Evolutionary conservation across 768 basidiomycete genomes (phyloP).

Genomic region (Trametes cingulata): DNA sequence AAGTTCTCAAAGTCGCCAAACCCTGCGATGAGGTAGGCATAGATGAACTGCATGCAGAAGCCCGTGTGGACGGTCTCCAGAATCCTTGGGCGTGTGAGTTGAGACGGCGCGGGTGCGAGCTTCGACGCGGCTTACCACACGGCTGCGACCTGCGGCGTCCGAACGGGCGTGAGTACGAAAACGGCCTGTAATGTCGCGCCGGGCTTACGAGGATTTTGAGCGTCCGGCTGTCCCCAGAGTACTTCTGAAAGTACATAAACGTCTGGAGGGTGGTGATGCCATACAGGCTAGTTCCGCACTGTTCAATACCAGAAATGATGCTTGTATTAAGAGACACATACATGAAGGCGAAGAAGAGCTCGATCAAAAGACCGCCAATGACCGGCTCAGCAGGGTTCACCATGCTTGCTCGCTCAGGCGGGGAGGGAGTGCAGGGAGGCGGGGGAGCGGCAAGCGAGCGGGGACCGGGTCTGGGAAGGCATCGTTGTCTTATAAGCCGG

Average conservation of each 20-base stretch:
- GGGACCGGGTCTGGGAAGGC: neutral
- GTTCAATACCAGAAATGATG: neutral
- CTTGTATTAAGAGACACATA: neutral
- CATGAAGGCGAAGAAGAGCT: slow-evolving; percentile 20
- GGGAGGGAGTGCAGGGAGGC: neutral
- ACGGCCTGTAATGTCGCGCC: too few species aligned
- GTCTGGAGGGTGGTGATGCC: slow-evolving; percentile 21
- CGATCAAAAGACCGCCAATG: slow-evolving; percentile 18
- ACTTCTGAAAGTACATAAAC: slow-evolving; percentile 17
- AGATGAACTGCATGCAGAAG: slow-evolving; percentile 19
- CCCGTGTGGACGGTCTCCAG: slow-evolving; percentile 19
- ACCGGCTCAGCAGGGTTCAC: slow-evolving; percentile 10
- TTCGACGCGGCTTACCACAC: neutral
- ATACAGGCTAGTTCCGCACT: neutral
- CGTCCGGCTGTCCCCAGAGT: slow-evolving; percentile 1
- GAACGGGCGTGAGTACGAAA: neutral
- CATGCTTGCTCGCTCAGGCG: neutral
- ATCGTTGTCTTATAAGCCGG: neutral
- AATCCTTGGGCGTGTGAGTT: slow-evolving; percentile 8
- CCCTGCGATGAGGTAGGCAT: slow-evolving; percentile 13
- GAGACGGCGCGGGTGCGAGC: neutral
- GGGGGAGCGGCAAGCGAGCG: neutral
- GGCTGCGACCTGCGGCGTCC: neutral
- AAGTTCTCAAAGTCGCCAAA: slow-evolving; percentile 6
- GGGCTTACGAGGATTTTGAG: slow-evolving; percentile 9